Evolutionary conservation across 768 basidiomycete genomes (phyloP).

Genomic region (Lactarius indigo): DNA sequence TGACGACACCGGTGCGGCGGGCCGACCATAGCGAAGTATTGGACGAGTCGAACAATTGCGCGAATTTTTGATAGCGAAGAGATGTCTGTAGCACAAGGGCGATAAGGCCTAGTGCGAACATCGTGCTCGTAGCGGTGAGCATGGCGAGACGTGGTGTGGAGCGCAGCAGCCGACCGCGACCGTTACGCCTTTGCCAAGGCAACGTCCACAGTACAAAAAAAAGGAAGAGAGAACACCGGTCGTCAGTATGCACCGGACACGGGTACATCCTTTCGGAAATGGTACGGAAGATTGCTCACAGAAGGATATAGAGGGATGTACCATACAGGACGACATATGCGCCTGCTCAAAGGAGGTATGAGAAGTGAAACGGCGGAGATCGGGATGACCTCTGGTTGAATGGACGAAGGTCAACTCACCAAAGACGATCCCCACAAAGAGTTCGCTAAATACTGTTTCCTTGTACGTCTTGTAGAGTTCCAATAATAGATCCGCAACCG

Average conservation of each 20-base stretch:
- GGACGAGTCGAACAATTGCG: neutral
- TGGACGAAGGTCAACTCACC: neutral
- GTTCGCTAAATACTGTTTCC: slow-evolving; percentile 9
- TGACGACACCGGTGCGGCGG: neutral
- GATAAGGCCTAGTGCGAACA: slow-evolving; percentile 11
- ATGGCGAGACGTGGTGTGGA: slow-evolving; percentile 15
- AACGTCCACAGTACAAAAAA: neutral
- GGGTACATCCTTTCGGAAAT: neutral
- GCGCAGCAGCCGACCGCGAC: neutral
- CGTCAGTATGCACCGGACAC: neutral
- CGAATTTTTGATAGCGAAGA: slow-evolving; percentile 8
- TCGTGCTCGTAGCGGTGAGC: slow-evolving; percentile 11
- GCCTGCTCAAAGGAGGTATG: slow-evolving; percentile 3
- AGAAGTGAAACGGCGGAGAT: neutral
- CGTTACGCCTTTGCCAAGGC: neutral
- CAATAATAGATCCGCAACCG: neutral
- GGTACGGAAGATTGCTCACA: slow-evolving; percentile 4
- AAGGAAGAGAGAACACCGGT: neutral
- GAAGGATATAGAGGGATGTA: slow-evolving; percentile 18
- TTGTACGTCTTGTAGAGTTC: slow-evolving; percentile 4
- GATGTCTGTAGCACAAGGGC: slow-evolving; percentile 15
- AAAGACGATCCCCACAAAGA: slow-evolving; percentile 16
- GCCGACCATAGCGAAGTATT: slow-evolving; percentile 1
- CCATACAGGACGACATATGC: slow-evolving; percentile 10
- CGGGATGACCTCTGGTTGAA: neutral